Conservation (phyloP, 2,329 filamentous ascomycete species). For the Apiospora kogelbergensis region DNA sequence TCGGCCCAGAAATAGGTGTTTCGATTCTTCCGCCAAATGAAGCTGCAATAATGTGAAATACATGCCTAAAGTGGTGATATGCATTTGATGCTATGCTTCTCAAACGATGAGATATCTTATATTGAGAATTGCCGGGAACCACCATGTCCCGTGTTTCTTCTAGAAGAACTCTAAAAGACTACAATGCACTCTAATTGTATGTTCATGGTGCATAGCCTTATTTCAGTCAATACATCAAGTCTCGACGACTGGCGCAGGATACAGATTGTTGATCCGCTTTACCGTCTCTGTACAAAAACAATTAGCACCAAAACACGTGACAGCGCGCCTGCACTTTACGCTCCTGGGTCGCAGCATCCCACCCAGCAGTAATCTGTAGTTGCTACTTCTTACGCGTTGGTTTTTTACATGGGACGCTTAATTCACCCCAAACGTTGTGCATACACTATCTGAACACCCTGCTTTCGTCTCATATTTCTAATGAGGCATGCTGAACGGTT, state of each 20-base stretch:
- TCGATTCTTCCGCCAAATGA: too few species aligned
- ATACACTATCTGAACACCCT: not conserved
- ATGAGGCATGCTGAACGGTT: not conserved
- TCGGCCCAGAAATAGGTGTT: too few species aligned
- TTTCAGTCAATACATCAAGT: too few species aligned
- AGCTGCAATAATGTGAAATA: too few species aligned
- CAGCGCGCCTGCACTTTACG: not conserved
- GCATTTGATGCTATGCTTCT: too few species aligned
- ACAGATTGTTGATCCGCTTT: not conserved
- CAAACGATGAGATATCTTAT: too few species aligned
- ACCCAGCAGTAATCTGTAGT: not conserved
- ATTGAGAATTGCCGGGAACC: too few species aligned
- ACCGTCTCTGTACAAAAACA: not conserved
- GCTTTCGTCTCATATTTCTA: not conserved
- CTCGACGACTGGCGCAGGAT: not conserved
- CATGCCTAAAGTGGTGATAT: too few species aligned
- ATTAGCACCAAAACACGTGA: conserved; percentile 1
- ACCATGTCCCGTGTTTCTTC: too few species aligned
- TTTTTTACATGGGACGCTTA: not conserved
- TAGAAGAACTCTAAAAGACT: too few species aligned
- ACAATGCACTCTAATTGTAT: too few species aligned
- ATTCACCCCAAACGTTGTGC: not conserved
- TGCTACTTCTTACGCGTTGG: not conserved
- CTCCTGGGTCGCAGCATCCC: not conserved
- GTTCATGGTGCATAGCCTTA: too few species aligned